Conservation (phyloP, 1,284 basidiomycete species). For the Paramarasmius palmivorus region DNA sequence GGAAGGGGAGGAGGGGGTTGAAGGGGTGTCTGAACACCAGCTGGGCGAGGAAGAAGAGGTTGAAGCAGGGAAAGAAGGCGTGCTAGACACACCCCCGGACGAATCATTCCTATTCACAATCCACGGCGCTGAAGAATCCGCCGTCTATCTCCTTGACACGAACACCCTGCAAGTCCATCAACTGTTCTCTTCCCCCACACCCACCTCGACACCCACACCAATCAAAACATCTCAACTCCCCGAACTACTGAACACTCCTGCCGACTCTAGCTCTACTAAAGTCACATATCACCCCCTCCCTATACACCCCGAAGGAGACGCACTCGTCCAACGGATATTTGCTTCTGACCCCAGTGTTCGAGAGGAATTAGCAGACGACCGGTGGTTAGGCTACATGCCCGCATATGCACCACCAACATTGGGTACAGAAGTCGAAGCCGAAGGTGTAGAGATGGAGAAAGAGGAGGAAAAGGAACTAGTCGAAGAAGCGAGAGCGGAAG, state of each 20-base stretch:
- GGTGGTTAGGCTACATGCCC: conserved; percentile 31
- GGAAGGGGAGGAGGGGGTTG: too few relatives aligned
- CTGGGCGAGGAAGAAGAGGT: not conserved
- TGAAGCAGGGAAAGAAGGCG: not conserved
- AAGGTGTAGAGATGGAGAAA: not conserved
- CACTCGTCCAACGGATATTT: conserved; percentile 27
- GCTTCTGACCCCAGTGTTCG: conserved; percentile 30
- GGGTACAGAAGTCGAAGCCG: conserved; percentile 12
- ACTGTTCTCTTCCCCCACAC: not conserved
- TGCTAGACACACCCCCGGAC: not conserved
- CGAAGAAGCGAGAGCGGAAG: not conserved
- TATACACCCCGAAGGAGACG: conserved; percentile 26
- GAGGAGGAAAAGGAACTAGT: not conserved
- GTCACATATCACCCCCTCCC: conserved; percentile 17
- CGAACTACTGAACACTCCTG: conserved; percentile 12
- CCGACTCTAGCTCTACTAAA: too few relatives aligned
- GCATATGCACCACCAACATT: conserved; percentile 20
- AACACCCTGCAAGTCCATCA: not conserved
- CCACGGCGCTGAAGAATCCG: conserved; percentile 4
- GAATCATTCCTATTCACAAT: conserved; percentile 17
- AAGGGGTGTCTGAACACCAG: too few relatives aligned
- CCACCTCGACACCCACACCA: too few relatives aligned
- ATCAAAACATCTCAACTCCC: not conserved
- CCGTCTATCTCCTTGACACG: conserved; percentile 15
- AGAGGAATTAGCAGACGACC: conserved; percentile 25